A percentile compares a stretch with the other conserved stretches of the same genome.
Conservation (phyloP, 768 basidiomycete genomes). For the Tephrocybe rancida region DNA sequence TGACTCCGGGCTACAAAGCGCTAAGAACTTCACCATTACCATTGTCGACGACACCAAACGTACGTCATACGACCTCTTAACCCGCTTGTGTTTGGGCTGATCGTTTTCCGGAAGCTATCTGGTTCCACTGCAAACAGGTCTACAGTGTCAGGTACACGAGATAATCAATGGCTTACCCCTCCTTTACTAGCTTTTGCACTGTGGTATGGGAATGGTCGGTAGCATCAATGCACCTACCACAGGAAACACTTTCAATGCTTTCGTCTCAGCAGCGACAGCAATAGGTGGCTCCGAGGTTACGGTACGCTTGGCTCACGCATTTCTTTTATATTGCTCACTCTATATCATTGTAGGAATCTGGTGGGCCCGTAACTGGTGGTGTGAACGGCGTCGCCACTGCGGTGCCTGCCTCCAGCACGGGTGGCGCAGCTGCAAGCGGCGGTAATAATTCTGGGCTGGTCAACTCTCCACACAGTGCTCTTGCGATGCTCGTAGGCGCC, state of each 20-base stretch:
- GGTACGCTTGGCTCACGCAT: slow-evolving; percentile 23
- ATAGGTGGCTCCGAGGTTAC: slow-evolving; percentile 34
- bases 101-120: slow-evolving; percentile 41
- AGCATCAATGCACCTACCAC: slow-evolving; percentile 50
- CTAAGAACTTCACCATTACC: slow-evolving; percentile 45
- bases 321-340: not conserved
- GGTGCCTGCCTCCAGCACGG: slow-evolving; percentile 21
- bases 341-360: slow-evolving; percentile 29
- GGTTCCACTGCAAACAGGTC: slow-evolving; percentile 56
- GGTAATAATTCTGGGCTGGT: slow-evolving; percentile 4
- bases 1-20: slow-evolving; percentile 50
- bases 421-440: slow-evolving; percentile 1
- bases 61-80: slow-evolving; percentile 24
- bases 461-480: not conserved
- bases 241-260: slow-evolving; percentile 45
- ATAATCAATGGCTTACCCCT: not conserved
- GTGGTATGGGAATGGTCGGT: slow-evolving; percentile 55
- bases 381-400: slow-evolving; percentile 38
- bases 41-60: slow-evolving; percentile 49
- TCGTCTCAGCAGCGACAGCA: slow-evolving; percentile 39
- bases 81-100: not conserved
- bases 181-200: slow-evolving; percentile 34
- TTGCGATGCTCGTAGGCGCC: slow-evolving; percentile 4
- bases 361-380: slow-evolving; percentile 44
- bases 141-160: not conserved